phyloP scores from a whole-genome alignment of 257 asterid genomes.

The Buddleja alternifolia region DNA sequence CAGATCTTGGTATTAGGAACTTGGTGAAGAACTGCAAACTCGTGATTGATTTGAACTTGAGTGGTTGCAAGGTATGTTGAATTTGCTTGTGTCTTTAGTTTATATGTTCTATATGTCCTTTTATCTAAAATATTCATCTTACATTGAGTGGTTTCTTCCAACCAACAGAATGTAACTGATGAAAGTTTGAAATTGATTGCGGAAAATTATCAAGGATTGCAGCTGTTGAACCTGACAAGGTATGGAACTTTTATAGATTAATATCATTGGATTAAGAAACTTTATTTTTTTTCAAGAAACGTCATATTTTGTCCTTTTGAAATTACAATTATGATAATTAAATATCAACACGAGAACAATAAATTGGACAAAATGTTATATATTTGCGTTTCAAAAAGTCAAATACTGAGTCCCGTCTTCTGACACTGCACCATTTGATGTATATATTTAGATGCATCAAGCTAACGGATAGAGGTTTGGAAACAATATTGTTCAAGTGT shows the following conservation, averaged over 20 bases:
- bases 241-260: conserved; percentile 30
- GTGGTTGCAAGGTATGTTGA: conserved; percentile 86
- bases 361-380: neutral
- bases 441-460: conserved; percentile 71
- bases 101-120: conserved; percentile 9
- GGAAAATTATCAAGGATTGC: conserved; percentile 64
- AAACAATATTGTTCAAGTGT: conserved; percentile 68
- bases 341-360: neutral
- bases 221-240: conserved; percentile 83
- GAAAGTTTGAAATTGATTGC: conserved; percentile 67
- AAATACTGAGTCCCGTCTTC: conserved; percentile 2
- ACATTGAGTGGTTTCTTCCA: conserved; percentile 33
- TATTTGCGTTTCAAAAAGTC: conserved; percentile 3
- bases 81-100: conserved; percentile 16
- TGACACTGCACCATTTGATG: conserved; percentile 9
- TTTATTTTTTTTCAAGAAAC: neutral
- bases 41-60: conserved; percentile 74
- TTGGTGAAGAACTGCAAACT: conserved; percentile 74
- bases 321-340: conserved; percentile 4
- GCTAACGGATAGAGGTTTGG: conserved; percentile 78
- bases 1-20: conserved; percentile 72
- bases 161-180: conserved; percentile 78
- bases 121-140: conserved; percentile 32
- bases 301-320: neutral
- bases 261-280: neutral